These are phyloP conservation scores for Asclepias syriaca DNA, from an alignment of 257 asterid genomes.

Conservation along the genomic window DNA sequence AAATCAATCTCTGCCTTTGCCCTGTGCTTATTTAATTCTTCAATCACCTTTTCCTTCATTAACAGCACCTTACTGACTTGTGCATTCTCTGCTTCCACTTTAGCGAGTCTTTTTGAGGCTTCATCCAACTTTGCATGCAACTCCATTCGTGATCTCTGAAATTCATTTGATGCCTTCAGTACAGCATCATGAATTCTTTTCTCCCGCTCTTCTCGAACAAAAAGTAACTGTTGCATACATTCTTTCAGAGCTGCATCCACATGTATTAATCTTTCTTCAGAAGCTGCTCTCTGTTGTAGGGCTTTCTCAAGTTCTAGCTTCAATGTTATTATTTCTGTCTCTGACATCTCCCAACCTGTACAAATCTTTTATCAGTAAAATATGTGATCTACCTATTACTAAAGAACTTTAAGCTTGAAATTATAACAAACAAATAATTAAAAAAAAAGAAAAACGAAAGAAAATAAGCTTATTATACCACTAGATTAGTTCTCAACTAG, in stretches of 20 bases:
- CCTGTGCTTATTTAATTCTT: slow-evolving; percentile 40
- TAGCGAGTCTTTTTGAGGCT: slow-evolving; percentile 35
- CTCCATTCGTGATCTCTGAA: slow-evolving; percentile 31
- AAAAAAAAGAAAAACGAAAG: too few relatives aligned
- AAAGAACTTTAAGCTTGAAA: not conserved
- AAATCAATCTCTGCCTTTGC: slow-evolving; percentile 46
- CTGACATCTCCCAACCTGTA: slow-evolving; percentile 83
- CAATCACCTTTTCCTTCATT: slow-evolving; percentile 52
- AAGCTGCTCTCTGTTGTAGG: slow-evolving; percentile 41
- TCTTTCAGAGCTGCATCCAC: slow-evolving; percentile 78
- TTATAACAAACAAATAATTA: not conserved
- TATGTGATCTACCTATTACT: not conserved
- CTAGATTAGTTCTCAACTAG: not conserved
- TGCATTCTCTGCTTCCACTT: slow-evolving; percentile 50
- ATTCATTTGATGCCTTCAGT: slow-evolving; percentile 44
- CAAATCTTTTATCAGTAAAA: slow-evolving; percentile 4
- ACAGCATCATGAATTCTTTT: slow-evolving; percentile 52
- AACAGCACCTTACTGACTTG: slow-evolving; percentile 49
- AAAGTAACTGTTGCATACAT: slow-evolving; percentile 68
- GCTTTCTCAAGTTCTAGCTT: slow-evolving; percentile 61
- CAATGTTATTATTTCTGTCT: slow-evolving; percentile 52
- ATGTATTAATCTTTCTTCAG: slow-evolving; percentile 53
- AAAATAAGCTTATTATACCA: not conserved
- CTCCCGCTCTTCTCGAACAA: slow-evolving; percentile 66
- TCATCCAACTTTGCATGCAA: slow-evolving; percentile 47